Evolutionary conservation across 2,329 filamentous ascomycete species (phyloP), one percentile per base, ranked within the genome.

Genomic region (Ophiostoma fasciatum): DNA sequence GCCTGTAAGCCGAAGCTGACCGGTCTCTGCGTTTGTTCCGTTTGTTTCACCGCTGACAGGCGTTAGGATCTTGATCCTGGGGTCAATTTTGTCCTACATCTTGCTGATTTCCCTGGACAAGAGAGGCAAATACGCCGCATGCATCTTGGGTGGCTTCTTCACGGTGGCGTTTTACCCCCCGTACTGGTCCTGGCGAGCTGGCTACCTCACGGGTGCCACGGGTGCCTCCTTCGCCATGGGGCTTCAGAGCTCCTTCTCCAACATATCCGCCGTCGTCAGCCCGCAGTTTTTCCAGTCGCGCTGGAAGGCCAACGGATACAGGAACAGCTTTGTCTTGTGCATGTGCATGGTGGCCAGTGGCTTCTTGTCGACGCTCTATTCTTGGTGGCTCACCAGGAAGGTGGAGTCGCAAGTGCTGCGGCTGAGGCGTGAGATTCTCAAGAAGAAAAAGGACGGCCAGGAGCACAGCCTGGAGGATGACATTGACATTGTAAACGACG

Each of bases 321-420:
- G 19, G 11, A 33, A 37, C 20, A 37, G 35, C 28, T 37, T 37
- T 28, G 22, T 11, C 22, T 10, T 23, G 3, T 8, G 9, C 12
- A 11, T 11, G 9, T 23, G 9, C 9, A 10, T 8, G 4, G 12
- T 23, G 9, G 22, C 22, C 3, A 11, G 9, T 23, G 22, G 28
- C 14, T 28, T 31, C 17, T 25, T 37, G 21, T 22, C 21, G 18
- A 31, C 11, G 7, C 11, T 28, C 11, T 37, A 13, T 23, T 7
- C 28, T 14, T 37, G 35, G 35, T 37, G 28, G 28, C 35, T 37
- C 18, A 37, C 35, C 3, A 28, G 35, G 21, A 31, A 20, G 3
- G 20, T 31, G 13, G 35, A 37, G 17, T 31, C 18, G 8, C 28
- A 26, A 8, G 35, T 37, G 9, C 17, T 37, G 28, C 19, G 20